phyloP scores from a whole-genome alignment of 2,329 filamentous ascomycete species.

The Alternaria arbusti region DNA sequence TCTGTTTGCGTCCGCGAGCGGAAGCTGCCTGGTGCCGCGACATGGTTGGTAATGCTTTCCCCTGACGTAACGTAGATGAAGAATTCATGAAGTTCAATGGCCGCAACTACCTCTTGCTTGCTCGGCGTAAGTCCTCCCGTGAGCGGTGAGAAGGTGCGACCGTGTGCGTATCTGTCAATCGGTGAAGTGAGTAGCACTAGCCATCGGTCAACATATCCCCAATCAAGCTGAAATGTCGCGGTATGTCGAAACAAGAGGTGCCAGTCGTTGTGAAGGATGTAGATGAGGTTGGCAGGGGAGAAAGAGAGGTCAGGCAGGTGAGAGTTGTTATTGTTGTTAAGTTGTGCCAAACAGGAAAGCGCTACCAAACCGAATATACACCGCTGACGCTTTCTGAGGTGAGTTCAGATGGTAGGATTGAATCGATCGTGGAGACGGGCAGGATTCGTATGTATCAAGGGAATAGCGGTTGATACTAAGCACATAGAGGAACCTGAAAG shows the following conservation, averaged over 20 bases:
- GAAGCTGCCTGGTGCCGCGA: background rate
- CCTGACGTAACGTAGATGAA: background rate
- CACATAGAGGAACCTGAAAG: background rate
- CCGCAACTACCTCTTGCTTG: background rate
- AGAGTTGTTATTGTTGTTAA: background rate
- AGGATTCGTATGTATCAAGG: background rate
- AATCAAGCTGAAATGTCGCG: background rate
- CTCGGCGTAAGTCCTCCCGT: background rate
- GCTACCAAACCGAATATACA: background rate
- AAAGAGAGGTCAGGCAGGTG: background rate
- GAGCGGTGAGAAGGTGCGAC: background rate
- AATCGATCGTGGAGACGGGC: background rate
- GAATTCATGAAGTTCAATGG: background rate
- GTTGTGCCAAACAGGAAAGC: constrained; percentile 1
- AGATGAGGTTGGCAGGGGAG: background rate
- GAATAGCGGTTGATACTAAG: background rate
- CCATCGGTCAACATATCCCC: background rate
- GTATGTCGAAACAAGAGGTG: background rate
- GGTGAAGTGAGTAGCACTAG: background rate
- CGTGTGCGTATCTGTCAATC: background rate
- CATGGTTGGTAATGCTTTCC: background rate
- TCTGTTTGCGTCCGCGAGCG: background rate
- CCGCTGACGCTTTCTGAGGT: background rate
- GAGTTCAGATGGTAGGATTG: background rate
- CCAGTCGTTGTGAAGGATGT: background rate